Evolutionary conservation across 148 eudicot species (phyloP), one percentile per base, ranked within the genome.

Genomic region (Amaranthus palmeri): DNA sequence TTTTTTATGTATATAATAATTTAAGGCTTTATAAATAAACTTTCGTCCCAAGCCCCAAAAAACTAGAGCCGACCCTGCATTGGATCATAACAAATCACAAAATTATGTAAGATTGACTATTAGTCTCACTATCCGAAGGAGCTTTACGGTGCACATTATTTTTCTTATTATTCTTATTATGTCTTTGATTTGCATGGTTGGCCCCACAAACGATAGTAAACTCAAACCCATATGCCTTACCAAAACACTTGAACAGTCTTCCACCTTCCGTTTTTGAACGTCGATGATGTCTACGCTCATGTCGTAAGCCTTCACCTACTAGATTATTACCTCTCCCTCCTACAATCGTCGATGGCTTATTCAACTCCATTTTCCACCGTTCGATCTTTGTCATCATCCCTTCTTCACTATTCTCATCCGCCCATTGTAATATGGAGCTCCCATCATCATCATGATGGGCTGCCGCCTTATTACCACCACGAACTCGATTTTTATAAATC

Each of bases 181-280:
- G 61, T 11, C 18, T 76, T 10, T 54, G 45, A 3, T 65, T 76
- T 3, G 51, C 66, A 18, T 54, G 61, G 25, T 67, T 68, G 8
- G 70, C 81, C 8, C 86, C 86, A 57, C 86, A 83, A 18, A 80
- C 83, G 36, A 83, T 83, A 0, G 86, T 83, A 9, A 83, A 74
- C 71, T 83, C 86, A 45, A 79, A 78, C 42, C 86, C 83, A 45
- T 63, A 83, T 18, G 68, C 76, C 45, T 78, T 83, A 0, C 83
- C 86, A 50, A 83, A 83, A 52, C 86, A 83, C 72, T 72, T 43
- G 67, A 80, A 75, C 54, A 71, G 48, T 62, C 46, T 65, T 42
- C 83, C 65, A 12, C 60, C 47, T 14, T 71, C 72, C 3, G 80
- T 15, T 67, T 77, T 72, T 0, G 67, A 10, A 43, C 75, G 72